Base-by-base conservation (phyloP, 441 rosid genomes). In the Mallotus japonicus region DNA sequence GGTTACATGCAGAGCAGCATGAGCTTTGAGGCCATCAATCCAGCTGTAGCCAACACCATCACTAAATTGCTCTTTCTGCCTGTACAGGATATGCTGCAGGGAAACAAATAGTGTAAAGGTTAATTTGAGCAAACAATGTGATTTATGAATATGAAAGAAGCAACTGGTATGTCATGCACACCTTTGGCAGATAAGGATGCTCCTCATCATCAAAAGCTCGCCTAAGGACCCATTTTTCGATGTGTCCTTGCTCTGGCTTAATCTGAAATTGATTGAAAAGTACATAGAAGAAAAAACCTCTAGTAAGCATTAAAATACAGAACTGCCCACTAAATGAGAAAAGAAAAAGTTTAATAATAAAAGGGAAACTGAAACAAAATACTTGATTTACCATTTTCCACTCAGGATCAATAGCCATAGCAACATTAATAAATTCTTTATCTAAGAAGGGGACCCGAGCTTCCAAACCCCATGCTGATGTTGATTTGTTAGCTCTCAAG, bases 11-110 rank as follows among this genome's bases (percentile, higher is more conserved):
- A 71, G 58, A 17, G 79, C 84, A 63, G 98, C 93, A 75, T 91
- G 97, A 49, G 87, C 92, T 80, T 90, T 90, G 60, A 93, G 92
- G 44, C 98, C 97, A 86, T 90, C 97, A 40, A 93, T 91, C 98
- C 98, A 93, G 73, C 96, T 92, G 71, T 91, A 93, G 64, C 98
- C 97, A 42, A 93, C 97, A 67, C 97, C 97, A 69, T 93, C 97
- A 79, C 98, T 93, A 47, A 93, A 92, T 72, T 93, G 96, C 68
- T 93, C 98, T 66, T 90, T 93, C 82, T 90, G 98, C 75, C 96
- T 90, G 82, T 90, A 91, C 50, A 93, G 83, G 65, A 93, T 88
- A 81, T 90, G 96, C 92, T 86, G 87, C 82, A 73, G 37, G 56
- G 37, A 53, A 76, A 22, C 19, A 72, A 77, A 78, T 24, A 24